phyloP scores from a whole-genome alignment of 306 rosid species.

The Trifolium subterraneum region DNA sequence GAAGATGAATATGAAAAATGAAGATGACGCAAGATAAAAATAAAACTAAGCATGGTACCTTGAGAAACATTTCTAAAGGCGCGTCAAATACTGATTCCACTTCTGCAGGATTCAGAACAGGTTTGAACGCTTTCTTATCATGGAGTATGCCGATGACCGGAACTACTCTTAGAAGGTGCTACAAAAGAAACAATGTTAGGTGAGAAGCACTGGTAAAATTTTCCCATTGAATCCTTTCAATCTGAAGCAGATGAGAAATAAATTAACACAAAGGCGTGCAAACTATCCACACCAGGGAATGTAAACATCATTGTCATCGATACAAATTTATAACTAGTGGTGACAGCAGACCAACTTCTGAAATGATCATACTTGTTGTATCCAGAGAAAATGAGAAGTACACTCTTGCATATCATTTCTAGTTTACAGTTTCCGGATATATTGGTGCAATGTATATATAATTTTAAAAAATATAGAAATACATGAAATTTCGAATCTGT shows the following conservation, averaged over 20 bases:
- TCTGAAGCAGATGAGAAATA: slow-evolving; percentile 35
- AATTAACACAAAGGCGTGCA: slow-evolving; percentile 3
- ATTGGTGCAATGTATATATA: not conserved
- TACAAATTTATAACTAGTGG: slow-evolving; percentile 21
- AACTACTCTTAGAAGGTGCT: slow-evolving; percentile 91
- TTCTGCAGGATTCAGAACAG: slow-evolving; percentile 77
- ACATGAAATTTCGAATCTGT: not conserved
- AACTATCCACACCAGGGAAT: slow-evolving; percentile 3
- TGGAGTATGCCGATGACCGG: slow-evolving; percentile 86
- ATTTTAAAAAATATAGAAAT: not conserved
- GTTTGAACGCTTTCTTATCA: slow-evolving; percentile 76
- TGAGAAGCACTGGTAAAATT: slow-evolving; percentile 22
- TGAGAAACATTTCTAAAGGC: slow-evolving; percentile 94
- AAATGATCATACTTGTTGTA: slow-evolving; percentile 11
- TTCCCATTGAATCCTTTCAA: slow-evolving; percentile 13
- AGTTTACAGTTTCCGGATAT: slow-evolving; percentile 9
- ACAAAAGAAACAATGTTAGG: slow-evolving; percentile 42
- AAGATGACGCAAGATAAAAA: not conserved
- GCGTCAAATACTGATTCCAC: slow-evolving; percentile 92
- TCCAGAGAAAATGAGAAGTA: slow-evolving; percentile 18
- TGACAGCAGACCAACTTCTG: slow-evolving; percentile 12
- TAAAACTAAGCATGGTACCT: slow-evolving; percentile 53
- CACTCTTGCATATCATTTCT: slow-evolving; percentile 7
- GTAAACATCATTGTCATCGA: slow-evolving; percentile 6
- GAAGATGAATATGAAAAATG: slow-evolving; percentile 8